Percentiles rank a stretch among this genome's conserved stretches.
phyloP scores from a whole-genome alignment of 495 filamentous ascomycete species.

The Staphylotrichum tortipilum region DNA sequence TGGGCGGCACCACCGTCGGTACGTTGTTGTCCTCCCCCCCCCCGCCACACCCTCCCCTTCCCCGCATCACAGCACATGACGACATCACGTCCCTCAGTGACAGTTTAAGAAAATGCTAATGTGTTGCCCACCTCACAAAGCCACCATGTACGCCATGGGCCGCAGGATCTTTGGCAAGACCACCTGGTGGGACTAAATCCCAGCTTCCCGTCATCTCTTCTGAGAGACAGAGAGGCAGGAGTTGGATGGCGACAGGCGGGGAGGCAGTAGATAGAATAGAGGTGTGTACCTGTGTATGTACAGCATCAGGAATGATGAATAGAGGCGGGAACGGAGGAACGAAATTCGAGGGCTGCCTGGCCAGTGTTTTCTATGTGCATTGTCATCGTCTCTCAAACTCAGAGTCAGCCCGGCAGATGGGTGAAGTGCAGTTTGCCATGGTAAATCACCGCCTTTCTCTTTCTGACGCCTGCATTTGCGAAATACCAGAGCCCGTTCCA shows the following conservation, averaged over 20 bases:
- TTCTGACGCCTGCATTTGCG: slow-evolving; percentile 8
- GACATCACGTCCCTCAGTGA: too few species aligned
- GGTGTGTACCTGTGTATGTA: slow-evolving; percentile 19
- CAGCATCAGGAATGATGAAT: slow-evolving; percentile 9
- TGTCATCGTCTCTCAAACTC: neutral
- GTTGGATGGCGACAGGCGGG: too few species aligned
- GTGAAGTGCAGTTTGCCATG: too few species aligned
- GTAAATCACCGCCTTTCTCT: slow-evolving; percentile 8
- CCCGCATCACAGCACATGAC: too few species aligned
- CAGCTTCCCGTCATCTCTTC: too few species aligned
- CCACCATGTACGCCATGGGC: slow-evolving; percentile 50
- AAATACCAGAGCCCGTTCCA: slow-evolving; percentile 3
- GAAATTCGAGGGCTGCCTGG: neutral
- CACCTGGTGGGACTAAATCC: slow-evolving; percentile 70
- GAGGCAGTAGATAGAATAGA: neutral
- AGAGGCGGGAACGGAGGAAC: neutral
- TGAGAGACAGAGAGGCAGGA: too few species aligned
- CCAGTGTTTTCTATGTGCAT: neutral
- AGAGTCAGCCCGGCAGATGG: too few species aligned
- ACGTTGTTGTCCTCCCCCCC: too few species aligned
- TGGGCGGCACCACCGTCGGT: slow-evolving; percentile 53
- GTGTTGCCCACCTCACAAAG: too few species aligned
- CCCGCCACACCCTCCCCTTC: too few species aligned
- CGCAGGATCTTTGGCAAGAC: slow-evolving; percentile 65
- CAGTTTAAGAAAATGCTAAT: too few species aligned